These are phyloP conservation scores for Melaleuca alternifolia DNA, from an alignment of 345 rosid species.

Conservation along the genomic window DNA sequence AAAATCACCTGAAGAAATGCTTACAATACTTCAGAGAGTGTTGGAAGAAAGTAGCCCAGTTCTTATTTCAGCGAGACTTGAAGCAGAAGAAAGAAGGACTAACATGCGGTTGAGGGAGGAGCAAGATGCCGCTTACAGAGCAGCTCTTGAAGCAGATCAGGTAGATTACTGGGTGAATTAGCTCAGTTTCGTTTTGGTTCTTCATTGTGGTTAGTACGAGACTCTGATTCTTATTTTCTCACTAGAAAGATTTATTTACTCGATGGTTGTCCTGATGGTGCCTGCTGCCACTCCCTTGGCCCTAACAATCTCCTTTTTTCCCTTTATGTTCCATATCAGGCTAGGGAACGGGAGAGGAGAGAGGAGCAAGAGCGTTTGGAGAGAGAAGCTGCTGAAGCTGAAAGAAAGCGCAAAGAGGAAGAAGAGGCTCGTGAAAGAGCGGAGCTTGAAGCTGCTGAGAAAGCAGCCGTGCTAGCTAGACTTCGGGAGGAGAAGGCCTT, in stretches of 20 bases:
- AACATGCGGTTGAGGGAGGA: conserved; percentile 83
- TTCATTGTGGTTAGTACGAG: background rate
- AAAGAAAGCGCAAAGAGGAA: conserved; percentile 76
- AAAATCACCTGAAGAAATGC: conserved; percentile 76
- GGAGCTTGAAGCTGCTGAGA: conserved; percentile 81
- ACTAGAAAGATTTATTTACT: background rate
- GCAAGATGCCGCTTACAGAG: conserved; percentile 96
- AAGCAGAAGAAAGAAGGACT: conserved; percentile 90
- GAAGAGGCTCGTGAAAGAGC: conserved; percentile 85
- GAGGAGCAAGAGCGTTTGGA: conserved; percentile 80
- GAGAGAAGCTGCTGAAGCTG: conserved; percentile 94
- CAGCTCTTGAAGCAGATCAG: conserved; percentile 98
- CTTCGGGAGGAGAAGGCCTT: conserved; percentile 77
- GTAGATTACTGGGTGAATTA: conserved; percentile 19
- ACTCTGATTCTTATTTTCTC: background rate
- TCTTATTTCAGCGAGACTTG: conserved; percentile 77
- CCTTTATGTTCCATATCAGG: background rate
- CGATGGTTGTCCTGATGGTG: background rate
- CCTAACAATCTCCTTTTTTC: background rate
- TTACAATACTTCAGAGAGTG: conserved; percentile 61
- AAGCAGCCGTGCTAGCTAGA: conserved; percentile 67
- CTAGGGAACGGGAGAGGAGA: conserved; percentile 56
- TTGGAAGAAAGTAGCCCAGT: conserved; percentile 92
- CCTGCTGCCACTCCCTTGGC: background rate
- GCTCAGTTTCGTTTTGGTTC: background rate